Base-by-base conservation (phyloP, 2,329 filamentous ascomycete genomes). In the Fusarium caatingaense region DNA sequence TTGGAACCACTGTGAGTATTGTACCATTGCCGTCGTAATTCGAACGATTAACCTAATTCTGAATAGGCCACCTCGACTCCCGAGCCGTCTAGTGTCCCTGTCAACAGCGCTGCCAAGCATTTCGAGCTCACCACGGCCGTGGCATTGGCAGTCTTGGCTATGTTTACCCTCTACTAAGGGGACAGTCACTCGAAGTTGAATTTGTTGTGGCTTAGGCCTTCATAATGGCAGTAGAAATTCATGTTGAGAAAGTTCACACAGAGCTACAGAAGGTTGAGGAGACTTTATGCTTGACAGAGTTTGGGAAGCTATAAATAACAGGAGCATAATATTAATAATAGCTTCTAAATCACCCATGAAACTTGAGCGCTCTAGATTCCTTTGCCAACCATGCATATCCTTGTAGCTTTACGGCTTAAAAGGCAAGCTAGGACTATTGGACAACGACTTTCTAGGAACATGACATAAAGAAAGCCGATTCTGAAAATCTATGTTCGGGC, bases 31-130 rank as follows among this genome's bases (percentile, higher is more conserved):
- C 1, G 2, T 20, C 13, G 23, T 54, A 23, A 12, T 25, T 20
- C 4, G 7, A 32, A 13, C 32, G 8, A n/a, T 45, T 53, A 49
- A 72, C 20, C 16, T 27, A 6, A 3, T 16, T 5, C 13, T 13
- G 4, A 7, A 3, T 21, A 71, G 57, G 44, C 57, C 9, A 60
- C 58, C 1, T 37, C 66, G 1, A 59, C 69, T 16, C 53, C 69
- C 8, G 12, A 21, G 3, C 69, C 69, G 2, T 64, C 69, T 5
- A 23, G 16, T 3, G 58, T 72, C 8, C 23, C 49, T 3, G 55
- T 60, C 8, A 72, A 10, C 41, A 30, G 61, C 2, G 69, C 66
- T 8, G 42, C 55, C 11, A 72, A 69, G 51, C 56, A 72, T 3
- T 54, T 57, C 0, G 28, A 66, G 3, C 46, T 72, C 23, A 20